Base-by-base conservation (phyloP, 2,329 filamentous ascomycete species). In the Stachybotrys chlorohalonatus region DNA sequence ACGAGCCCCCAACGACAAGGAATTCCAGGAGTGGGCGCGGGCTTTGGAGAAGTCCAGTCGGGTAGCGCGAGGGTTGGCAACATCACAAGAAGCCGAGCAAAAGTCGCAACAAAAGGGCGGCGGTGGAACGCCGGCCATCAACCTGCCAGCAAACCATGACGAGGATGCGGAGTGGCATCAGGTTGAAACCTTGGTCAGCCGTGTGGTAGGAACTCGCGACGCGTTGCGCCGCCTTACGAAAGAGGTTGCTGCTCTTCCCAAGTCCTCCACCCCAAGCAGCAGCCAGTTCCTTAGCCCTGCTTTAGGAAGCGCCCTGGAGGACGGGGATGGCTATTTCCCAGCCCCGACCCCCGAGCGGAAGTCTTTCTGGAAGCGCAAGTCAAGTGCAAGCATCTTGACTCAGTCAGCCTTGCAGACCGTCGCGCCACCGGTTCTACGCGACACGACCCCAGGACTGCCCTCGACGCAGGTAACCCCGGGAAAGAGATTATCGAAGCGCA, bases 301-400 rank as follows among this genome's bases (percentile, higher is more conserved):
- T 31, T 70, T 70, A 0, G 71, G 74, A 2, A 68, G 69, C 13
- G 63, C 71, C 3, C 65, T 74, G 3, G 79, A 81, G 24, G 80
- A 81, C 15, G 79, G 78, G 17, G 82, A 81, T 42, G 75, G 82
- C 55, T 86, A 85, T 62, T 84, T 83, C 31, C 60, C 72, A 2
- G 61, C 68, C 8, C 49, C 58, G 11, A 62, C 66, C 7, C 63
- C 71, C 4, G 84, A 90, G 53, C 90, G 79, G 67, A 81, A 84
- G 56, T 78, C 90, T 0, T 97, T 99, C 66, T 99, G 94, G 94
- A 95, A 91, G 69, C 84, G 93, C 51, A 96, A 95, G 71, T 77
- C 86, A 1, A 92, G 85, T 62, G 74, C 75, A 1, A 68, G 77
- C 17, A 68, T 73, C 3, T 64, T 75, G 32, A 68, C 73, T 6